Base-by-base conservation (phyloP, 768 basidiomycete genomes). In the Mrakia gelida region DNA sequence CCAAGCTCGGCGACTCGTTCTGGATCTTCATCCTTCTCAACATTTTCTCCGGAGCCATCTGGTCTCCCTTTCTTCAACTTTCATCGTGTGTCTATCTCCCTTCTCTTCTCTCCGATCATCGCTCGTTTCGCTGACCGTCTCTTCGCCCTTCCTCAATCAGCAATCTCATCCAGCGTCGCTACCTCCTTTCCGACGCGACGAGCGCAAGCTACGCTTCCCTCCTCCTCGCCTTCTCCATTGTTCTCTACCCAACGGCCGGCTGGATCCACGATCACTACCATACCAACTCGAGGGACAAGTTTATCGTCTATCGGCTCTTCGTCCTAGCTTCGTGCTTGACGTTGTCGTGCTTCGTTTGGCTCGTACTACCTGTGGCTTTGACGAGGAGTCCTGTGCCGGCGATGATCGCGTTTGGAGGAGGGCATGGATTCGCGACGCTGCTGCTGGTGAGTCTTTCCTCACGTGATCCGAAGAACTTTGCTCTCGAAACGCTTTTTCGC, bases 51-150 rank as follows among this genome's bases (percentile, higher is more conserved):
- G 92, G 92, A 26, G 86, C 89, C 79, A 89, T 92, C 52, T 93
- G 92, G 92, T 85, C 89, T 4, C 92, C 92, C 4, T 92, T 92
- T 82, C 89, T 88, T 16, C 91, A 92, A 81, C 88, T 93, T 62
- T 89, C 90, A 18, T 87, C 92, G 91, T 92, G 81, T 81, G 89
- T 77, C 30, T 0, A 83, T 43, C 10, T 68, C n/a, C 30, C 7
- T 52, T 8, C 9, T 34, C 26, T 32, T 2, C 59, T 32, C 32
- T 43, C 54, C 41, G 16, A 52, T 45, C 54, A 6, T 79, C 91
- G 90, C 38, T 91, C 91, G 80, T 87, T 92, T 72, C 88, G 92
- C 38, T 88, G 92, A 81, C 87, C 85, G 61, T 88, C 91, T 67
- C 49, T 30, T 63, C 38, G 38, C 23, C n/a, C n/a, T n/a, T n/a